Base-by-base conservation (phyloP, 495 filamentous ascomycete genomes). In the Terfezia boudieri region DNA sequence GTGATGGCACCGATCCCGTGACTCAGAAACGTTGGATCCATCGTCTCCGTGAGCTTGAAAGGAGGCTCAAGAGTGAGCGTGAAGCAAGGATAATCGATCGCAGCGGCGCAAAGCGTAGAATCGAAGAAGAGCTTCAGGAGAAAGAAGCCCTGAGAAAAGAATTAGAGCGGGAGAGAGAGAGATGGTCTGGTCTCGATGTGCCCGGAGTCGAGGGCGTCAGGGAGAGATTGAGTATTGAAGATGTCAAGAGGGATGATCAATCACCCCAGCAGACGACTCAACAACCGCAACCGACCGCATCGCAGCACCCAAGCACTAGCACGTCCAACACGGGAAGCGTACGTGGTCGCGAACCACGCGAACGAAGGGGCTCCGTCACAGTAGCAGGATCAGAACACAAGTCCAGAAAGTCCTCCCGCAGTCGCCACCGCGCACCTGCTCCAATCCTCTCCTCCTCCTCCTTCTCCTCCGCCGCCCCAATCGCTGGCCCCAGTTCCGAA, bases 11-110 rank as follows among this genome's bases (percentile, higher is more conserved):
- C 7, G 26, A 32, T 32, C 17, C 41, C 2, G 58, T 69, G 1
- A 74, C 75, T 53, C 81, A 90, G 55, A 78, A 81, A 61, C 71
- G 76, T 36, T 96, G 84, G 85, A 79, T 87, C 60, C 75, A 92
- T 49, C 71, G 92, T 17, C 69, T 98, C 16, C 75, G 82, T 52
- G 87, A 95, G 59, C 67, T 96, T 46, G 92, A 98, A 72, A 76
- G 80, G 62, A 76, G 88, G 59, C 72, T 98, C 32, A 94, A 94
- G 61, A 79, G 80, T 17, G 90, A 98, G 67, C 70, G 90, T 9
- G 90, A 95, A 65, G 88, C 78, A n/a, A 71, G 92, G 38, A 64
- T 88, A 26, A 66, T 90, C 49, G 90, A 98, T 69, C 77, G 89
- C 20, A 79, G 71, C 32, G 85, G 83, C 41, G 90, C 90, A 37